Base-by-base conservation (phyloP, 805 yeast species). In the Teunomyces gatunensis region DNA sequence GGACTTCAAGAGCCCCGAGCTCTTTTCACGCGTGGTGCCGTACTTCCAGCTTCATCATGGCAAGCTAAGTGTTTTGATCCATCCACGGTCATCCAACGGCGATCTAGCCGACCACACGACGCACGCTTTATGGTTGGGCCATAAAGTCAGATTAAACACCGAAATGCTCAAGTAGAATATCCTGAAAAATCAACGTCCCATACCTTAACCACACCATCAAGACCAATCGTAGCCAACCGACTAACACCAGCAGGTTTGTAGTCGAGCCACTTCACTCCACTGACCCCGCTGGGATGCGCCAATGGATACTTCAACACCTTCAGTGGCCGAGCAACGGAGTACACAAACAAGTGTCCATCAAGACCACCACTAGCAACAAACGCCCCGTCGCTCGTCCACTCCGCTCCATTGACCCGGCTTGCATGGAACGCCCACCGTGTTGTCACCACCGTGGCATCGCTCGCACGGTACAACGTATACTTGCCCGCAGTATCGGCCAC, bases 361-460 rank as follows among this genome's bases (percentile, higher is more conserved):
- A 89, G 71, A 0, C 97, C 88, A 0, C 86, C 94, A 49, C 92
- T 83, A 17, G 84, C 87, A 39, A 87, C 77, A 55, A 78, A 83
- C 55, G 84, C 81, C 47, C 87, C 84, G 55, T 86, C 90, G 7
- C 71, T 71, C 39, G 84, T 79, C 99, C 98, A 94, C 20, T 81
- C 66, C 42, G 94, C 87, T 27, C 84, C 78, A 49, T 81, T 82
- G 52, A 94, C 85, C 47, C 79, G 83, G 47, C 96, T 85, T 2
- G 91, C 87, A 64, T 94, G 97, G 82, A 89, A 92, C 0, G 96
- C 85, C 99, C 99, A 94, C 62, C 97, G 80, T 0, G 95, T 81
- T 2, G 98, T 89, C 32, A 83, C 77, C 6, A 88, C 69, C 2
- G 77, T 55, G 44, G 72, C 78, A 34, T 81, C 83, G 2, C 63